Conservation (phyloP, 2,329 filamentous ascomycete genomes). For the Colletotrichum liaoningense region DNA sequence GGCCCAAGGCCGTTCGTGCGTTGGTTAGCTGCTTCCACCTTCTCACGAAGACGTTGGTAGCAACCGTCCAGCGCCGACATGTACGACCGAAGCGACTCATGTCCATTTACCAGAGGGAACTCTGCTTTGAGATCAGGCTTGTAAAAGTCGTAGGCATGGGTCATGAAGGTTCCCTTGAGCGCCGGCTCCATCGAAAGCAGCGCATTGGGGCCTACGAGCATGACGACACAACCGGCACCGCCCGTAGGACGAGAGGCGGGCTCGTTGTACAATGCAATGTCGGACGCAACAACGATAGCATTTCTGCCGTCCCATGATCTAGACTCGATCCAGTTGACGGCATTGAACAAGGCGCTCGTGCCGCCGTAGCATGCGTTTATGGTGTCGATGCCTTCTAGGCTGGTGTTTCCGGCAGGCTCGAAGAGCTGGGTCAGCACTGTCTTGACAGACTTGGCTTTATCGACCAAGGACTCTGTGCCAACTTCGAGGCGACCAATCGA, state of each 20-base stretch:
- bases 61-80: conserved; percentile 84
- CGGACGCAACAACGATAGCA: conserved; percentile 82
- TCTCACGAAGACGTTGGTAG: conserved; percentile 75
- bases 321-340: conserved; percentile 86
- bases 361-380: conserved; percentile 89
- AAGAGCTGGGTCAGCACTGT: conserved; percentile 89
- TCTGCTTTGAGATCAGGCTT: conserved; percentile 90
- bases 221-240: conserved; percentile 81
- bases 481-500: conserved; percentile 85
- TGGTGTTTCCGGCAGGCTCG: conserved; percentile 78
- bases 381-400: conserved; percentile 85
- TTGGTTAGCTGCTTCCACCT: conserved; percentile 67
- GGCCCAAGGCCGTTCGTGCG: conserved; percentile 47
- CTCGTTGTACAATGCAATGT: conserved; percentile 89
- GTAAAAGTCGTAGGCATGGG: conserved; percentile 90
- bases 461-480: conserved; percentile 85
- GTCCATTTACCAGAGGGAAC: conserved; percentile 86
- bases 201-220: conserved; percentile 83
- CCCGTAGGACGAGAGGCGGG: conserved; percentile 84
- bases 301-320: conserved; percentile 88
- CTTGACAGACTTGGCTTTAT: conserved; percentile 94
- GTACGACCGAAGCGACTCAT: conserved; percentile 86
- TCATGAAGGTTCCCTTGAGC: conserved; percentile 82
- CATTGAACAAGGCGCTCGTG: conserved; percentile 86
- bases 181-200: conserved; percentile 82